A percentile compares a stretch with the other conserved stretches of the same genome.
phyloP scores from a whole-genome alignment of 2,329 filamentous ascomycete genomes.

The Lachnellula hyalina region DNA sequence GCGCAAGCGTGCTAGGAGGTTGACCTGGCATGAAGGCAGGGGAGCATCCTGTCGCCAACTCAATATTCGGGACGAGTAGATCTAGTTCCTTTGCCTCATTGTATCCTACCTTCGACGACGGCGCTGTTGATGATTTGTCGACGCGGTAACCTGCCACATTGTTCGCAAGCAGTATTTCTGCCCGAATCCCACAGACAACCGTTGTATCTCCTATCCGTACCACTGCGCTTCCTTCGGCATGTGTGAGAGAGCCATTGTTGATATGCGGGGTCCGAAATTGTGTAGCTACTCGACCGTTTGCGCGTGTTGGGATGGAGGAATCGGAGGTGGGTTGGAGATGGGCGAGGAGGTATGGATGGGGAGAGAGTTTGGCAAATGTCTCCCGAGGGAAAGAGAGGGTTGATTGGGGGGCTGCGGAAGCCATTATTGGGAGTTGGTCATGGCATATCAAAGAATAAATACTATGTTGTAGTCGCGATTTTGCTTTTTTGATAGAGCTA shows the following conservation, averaged over 20 bases:
- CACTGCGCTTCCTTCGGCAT: constrained; percentile 85
- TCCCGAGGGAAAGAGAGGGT: constrained; percentile 48
- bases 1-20: constrained; percentile 72
- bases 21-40: constrained; percentile 80
- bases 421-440: constrained; percentile 11
- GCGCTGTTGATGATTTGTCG: constrained; percentile 33
- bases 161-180: constrained; percentile 71
- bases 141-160: constrained; percentile 65
- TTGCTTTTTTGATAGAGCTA: constrained; percentile 9
- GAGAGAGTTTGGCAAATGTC: constrained; percentile 84
- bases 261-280: constrained; percentile 68
- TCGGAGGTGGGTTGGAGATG: constrained; percentile 63
- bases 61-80: constrained; percentile 87
- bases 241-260: constrained; percentile 78
- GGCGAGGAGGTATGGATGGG: constrained; percentile 82
- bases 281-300: constrained; percentile 70
- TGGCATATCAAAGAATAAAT: not conserved
- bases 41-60: constrained; percentile 84
- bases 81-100: constrained; percentile 54
- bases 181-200: constrained; percentile 89
- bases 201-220: constrained; percentile 86
- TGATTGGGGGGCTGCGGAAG: constrained; percentile 21
- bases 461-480: constrained; percentile 2
- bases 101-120: constrained; percentile 30
- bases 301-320: constrained; percentile 57